Base-by-base conservation (phyloP, 1,139 yeast genomes). In the Saccharomyces hybrid region DNA sequence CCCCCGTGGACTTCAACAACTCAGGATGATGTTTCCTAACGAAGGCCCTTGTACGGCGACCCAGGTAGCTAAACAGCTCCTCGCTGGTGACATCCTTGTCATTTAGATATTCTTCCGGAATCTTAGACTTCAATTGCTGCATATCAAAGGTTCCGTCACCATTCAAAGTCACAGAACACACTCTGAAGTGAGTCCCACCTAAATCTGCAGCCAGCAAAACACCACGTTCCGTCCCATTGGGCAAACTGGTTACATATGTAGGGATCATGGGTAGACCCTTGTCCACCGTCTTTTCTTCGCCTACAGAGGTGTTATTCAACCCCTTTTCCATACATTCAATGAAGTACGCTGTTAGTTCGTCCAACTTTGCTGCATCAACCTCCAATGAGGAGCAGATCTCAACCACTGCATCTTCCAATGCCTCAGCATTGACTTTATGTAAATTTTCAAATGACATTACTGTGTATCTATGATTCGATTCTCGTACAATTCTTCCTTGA, bases 101-200 rank as follows among this genome's bases (percentile, higher is more conserved):
- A 27, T 63, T 66, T 86, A 88, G 81, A 62, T 87, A 72, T 51
- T 83, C 89, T 26, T 76, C 74, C 5, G 97, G 95, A 52, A 91
- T 85, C 59, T 83, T 82, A 61, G 77, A 78, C 70, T 90, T 90
- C 52, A 82, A 75, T 70, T 90, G 96, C 60, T 81, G 79, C 62
- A 90, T 74, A 31, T 76, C 76, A 69, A 84, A 88, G 25, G 91
- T 84, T 62, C 87, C 88, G 67, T 89, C 89, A 53, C 97, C 97
- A 53, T 81, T 78, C 62, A 91, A 77, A 42, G 78, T 68, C 49
- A 90, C 88, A 4, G 96, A 88, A 66, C 96, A 89, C 46, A 90
- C 96, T 65, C 97, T 78, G 70, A 90, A 84, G 69, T 89, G 88
- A 54, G 96, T 88, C 53, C 96, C 96, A 60, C 96, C 96, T 53